Evolutionary conservation across 495 filamentous ascomycete genomes (phyloP).

Genomic region (Gamarada debralockiae): DNA sequence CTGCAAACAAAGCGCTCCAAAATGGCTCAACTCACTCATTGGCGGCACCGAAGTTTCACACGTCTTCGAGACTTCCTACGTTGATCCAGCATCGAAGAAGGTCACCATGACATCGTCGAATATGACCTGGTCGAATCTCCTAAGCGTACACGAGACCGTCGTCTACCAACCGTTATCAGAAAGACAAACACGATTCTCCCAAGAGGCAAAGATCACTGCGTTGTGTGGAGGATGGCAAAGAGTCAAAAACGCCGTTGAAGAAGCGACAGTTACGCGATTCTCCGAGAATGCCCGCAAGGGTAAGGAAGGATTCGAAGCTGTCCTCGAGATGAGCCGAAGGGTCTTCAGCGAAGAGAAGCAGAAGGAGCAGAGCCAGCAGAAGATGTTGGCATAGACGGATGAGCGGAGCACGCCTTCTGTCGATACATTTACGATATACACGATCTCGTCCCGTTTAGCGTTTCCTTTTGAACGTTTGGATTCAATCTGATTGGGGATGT

Average conservation of each 20-base stretch:
- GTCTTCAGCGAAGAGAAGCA: slow-evolving; percentile 83
- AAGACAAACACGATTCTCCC: slow-evolving; percentile 72
- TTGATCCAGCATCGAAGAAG: slow-evolving; percentile 73
- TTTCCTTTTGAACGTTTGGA: slow-evolving; percentile 11
- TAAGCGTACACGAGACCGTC: slow-evolving; percentile 87
- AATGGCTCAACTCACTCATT: slow-evolving; percentile 77
- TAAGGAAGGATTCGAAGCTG: slow-evolving; percentile 88
- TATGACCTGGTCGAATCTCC: slow-evolving; percentile 81
- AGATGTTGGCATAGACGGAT: slow-evolving; percentile 11
- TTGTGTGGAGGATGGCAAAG: slow-evolving; percentile 95
- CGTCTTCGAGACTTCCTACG: slow-evolving; percentile 93
- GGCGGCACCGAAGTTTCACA: slow-evolving; percentile 70
- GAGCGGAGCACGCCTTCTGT: not conserved
- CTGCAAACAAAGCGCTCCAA: slow-evolving; percentile 82
- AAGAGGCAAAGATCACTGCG: slow-evolving; percentile 89
- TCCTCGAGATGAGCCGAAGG: slow-evolving; percentile 87
- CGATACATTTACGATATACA: slow-evolving; percentile 12
- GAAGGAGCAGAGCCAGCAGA: slow-evolving; percentile 21
- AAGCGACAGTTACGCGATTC: slow-evolving; percentile 83
- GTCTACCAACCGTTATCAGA: slow-evolving; percentile 66
- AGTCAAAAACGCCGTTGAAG: slow-evolving; percentile 90
- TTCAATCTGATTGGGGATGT: not conserved
- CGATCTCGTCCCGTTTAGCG: slow-evolving; percentile 22
- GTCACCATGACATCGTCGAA: slow-evolving; percentile 95
- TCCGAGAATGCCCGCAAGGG: slow-evolving; percentile 86